Conservation (phyloP, 768 basidiomycete genomes). For the Termitomyces sp. region DNA sequence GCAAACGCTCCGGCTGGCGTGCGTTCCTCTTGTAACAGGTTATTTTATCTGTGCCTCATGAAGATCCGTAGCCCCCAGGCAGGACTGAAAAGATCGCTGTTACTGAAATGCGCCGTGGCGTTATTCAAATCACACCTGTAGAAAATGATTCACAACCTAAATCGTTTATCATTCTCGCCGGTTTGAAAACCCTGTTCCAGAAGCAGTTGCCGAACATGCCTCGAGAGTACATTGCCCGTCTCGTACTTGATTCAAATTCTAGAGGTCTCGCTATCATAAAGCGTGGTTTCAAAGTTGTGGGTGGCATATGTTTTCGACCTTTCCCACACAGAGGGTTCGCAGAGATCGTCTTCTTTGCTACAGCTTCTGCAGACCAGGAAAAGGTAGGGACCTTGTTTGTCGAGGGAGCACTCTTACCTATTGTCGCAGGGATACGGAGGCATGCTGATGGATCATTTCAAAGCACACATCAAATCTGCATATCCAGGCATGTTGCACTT, state of each 20-base stretch:
- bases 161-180: constrained; percentile 82
- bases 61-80: constrained; percentile 35
- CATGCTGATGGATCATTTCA: constrained; percentile 98
- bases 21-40: constrained; percentile 17
- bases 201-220: constrained; percentile 99
- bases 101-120: constrained; percentile 72
- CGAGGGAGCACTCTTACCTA: background rate
- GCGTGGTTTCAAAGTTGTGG: constrained; percentile 91
- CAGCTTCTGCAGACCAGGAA: constrained; percentile 93
- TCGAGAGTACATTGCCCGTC: constrained; percentile 92
- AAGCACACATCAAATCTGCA: constrained; percentile 79
- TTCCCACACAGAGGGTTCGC: constrained; percentile 94
- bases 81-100: constrained; percentile 75
- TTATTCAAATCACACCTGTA: constrained; percentile 82
- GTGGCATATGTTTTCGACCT: constrained; percentile 95
- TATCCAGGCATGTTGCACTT: constrained; percentile 92
- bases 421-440: constrained; percentile 86
- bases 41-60: background rate
- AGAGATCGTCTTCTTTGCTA: constrained; percentile 98
- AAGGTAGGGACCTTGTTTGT: constrained; percentile 53
- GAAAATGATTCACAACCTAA: constrained; percentile 75
- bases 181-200: constrained; percentile 96
- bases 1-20: constrained; percentile 35
- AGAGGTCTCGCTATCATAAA: constrained; percentile 92
- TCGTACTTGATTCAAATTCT: constrained; percentile 93